phyloP scores from a whole-genome alignment of 2,329 filamentous ascomycete species.

The Fusarium abutilonis region DNA sequence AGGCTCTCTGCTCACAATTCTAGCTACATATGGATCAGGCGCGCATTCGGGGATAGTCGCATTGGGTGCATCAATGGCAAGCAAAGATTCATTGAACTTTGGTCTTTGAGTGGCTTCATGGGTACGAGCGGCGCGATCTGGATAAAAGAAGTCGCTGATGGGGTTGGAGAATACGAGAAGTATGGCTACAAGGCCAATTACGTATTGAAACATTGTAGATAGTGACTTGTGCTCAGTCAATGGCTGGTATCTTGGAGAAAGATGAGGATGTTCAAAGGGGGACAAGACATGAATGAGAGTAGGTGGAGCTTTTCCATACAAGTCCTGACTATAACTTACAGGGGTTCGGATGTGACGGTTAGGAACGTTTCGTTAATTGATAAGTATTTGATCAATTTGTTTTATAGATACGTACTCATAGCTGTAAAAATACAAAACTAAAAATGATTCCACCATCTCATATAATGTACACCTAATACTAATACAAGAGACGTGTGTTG shows the following conservation, averaged over 20 bases:
- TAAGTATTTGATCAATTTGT: too few relatives aligned
- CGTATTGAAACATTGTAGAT: slow-evolving; percentile 56
- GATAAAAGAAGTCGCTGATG: slow-evolving; percentile 52
- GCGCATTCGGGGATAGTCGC: slow-evolving; percentile 51
- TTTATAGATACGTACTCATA: too few relatives aligned
- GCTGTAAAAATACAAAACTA: neutral
- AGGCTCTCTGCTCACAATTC: slow-evolving; percentile 60
- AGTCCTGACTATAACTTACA: slow-evolving; percentile 8
- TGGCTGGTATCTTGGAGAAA: neutral
- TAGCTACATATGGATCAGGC: slow-evolving; percentile 56
- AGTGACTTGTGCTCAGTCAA: neutral
- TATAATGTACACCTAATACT: slow-evolving; percentile 3
- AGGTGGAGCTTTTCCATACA: slow-evolving; percentile 17
- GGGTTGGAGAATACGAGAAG: slow-evolving; percentile 58
- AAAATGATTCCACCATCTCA: neutral
- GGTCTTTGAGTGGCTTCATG: slow-evolving; percentile 53
- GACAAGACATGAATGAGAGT: slow-evolving; percentile 10
- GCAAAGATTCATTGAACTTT: slow-evolving; percentile 60
- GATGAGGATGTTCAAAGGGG: neutral
- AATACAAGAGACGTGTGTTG: slow-evolving; percentile 34
- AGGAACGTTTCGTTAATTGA: too few relatives aligned
- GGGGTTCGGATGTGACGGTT: slow-evolving; percentile 24
- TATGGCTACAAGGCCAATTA: slow-evolving; percentile 55
- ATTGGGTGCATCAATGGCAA: slow-evolving; percentile 58
- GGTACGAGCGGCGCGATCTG: slow-evolving; percentile 24